Conservation (phyloP, 805 yeast genomes). For the Brettanomyces nanus region DNA sequence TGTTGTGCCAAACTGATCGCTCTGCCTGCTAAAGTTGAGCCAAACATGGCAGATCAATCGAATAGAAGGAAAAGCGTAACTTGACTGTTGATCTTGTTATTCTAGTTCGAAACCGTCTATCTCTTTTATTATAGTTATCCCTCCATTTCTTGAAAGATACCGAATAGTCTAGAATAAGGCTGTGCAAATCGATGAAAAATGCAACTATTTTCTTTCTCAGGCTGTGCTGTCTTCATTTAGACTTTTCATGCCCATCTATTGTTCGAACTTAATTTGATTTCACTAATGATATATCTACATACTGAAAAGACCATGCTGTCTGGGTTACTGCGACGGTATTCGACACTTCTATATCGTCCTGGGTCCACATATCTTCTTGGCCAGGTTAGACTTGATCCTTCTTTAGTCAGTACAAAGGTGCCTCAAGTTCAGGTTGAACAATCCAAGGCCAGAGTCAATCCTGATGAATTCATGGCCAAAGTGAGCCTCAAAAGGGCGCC, state of each 20-base stretch:
- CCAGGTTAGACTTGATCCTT: background rate
- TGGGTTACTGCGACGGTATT: background rate
- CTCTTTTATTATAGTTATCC: no score
- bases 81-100: background rate
- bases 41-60: slow-evolving; percentile 26
- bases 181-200: no score
- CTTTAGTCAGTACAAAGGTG: background rate
- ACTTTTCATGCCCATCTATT: no score
- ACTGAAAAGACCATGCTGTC: no score
- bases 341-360: background rate
- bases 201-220: no score
- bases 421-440: background rate
- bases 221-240: no score
- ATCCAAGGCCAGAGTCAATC: background rate
- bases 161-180: no score
- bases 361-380: slow-evolving; percentile 1
- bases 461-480: background rate
- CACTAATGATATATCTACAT: no score
- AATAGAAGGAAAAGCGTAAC: background rate
- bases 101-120: no score
- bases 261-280: no score
- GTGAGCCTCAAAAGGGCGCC: background rate
- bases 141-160: background rate
- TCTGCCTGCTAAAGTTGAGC: slow-evolving; percentile 25
- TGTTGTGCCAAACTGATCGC: slow-evolving; percentile 47